These are phyloP conservation scores for Bromus sterilis DNA, from an alignment of 176 grass and related monocot genomes.

Conservation along the genomic window DNA sequence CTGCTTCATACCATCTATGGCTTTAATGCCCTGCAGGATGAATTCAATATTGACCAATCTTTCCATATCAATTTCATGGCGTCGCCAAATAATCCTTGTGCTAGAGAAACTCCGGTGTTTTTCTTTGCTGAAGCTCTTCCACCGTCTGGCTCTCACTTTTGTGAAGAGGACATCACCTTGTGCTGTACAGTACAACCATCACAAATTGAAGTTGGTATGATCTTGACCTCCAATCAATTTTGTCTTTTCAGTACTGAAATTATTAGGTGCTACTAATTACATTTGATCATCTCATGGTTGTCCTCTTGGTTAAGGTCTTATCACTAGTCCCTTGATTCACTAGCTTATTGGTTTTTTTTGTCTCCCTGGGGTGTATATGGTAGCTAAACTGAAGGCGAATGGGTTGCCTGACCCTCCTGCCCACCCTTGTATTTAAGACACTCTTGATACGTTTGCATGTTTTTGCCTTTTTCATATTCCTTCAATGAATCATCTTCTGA, in stretches of 20 bases:
- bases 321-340: not conserved
- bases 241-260: not conserved
- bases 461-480: not conserved
- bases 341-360: not conserved
- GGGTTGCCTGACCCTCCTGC: not conserved
- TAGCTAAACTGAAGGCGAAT: not conserved
- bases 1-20: slow-evolving; percentile 12
- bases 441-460: not conserved
- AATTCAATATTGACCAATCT: not conserved
- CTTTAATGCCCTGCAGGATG: not conserved
- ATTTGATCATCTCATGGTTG: not conserved
- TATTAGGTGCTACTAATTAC: not conserved
- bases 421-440: not conserved
- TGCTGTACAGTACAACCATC: slow-evolving; percentile 7
- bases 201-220: not conserved
- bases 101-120: not conserved
- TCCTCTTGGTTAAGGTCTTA: not conserved
- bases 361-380: not conserved
- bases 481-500: not conserved
- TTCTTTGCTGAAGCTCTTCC: slow-evolving; percentile 21
- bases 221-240: not conserved
- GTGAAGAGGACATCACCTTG: slow-evolving; percentile 8
- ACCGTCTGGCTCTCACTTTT: not conserved
- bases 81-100: not conserved
- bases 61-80: slow-evolving; percentile 27